Conservation (phyloP, 2,329 filamentous ascomycete species). For the Chalaropsis ovoidea region DNA sequence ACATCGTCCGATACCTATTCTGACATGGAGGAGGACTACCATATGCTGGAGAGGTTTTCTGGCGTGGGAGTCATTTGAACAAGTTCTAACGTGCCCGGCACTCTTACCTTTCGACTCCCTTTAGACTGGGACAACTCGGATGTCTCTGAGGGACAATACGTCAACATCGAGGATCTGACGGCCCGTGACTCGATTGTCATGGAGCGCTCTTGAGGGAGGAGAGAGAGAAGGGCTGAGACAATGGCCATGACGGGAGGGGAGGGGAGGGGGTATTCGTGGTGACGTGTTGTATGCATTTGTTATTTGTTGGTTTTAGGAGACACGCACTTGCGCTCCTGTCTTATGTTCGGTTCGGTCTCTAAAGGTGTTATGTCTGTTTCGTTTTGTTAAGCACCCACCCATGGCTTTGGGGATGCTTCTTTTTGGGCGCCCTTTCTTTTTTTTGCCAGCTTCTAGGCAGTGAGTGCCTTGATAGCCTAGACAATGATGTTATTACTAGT, state of each 20-base stretch:
- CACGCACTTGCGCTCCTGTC: background rate
- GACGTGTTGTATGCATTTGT: background rate
- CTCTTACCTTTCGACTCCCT: background rate
- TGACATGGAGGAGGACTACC: constrained; percentile 12
- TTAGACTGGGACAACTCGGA: constrained; percentile 20
- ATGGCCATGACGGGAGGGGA: background rate
- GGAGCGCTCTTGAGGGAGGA: constrained; percentile 12
- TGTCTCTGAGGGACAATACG: constrained; percentile 18
- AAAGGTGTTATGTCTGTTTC: background rate
- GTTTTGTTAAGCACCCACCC: background rate
- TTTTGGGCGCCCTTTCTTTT: background rate
- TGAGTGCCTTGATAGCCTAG: background rate
- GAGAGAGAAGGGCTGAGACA: background rate
- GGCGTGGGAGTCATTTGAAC: constrained; percentile 10
- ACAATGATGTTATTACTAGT: background rate
- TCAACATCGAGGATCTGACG: constrained; percentile 10
- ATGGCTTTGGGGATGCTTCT: background rate
- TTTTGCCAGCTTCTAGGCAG: background rate
- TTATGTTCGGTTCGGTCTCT: background rate
- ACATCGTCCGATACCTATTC: constrained; percentile 13
- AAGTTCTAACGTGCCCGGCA: constrained; percentile 14
- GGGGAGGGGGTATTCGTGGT: background rate
- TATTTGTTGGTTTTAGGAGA: background rate
- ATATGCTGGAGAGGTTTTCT: background rate
- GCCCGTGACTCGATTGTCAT: background rate